A percentile compares a stretch with the other conserved stretches of the same genome.
These are phyloP conservation scores for Phytophthora quininea DNA, from an alignment of 352 stramenopile genomes.

Conservation along the genomic window DNA sequence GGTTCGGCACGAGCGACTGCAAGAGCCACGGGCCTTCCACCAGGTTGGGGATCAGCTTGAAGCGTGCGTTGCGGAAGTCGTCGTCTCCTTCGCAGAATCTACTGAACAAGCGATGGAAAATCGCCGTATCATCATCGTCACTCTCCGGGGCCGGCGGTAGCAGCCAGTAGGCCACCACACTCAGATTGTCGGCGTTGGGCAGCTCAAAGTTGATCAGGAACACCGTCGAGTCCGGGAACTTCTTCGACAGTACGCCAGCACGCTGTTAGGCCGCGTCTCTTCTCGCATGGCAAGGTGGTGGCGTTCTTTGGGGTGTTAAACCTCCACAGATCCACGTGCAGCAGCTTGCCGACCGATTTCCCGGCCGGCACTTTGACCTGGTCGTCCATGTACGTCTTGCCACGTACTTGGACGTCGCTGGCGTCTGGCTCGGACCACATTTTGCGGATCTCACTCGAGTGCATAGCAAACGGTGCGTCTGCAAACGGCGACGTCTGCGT, in stretches of 20 bases:
- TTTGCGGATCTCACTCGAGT: constrained; percentile 43
- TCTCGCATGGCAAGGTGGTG: constrained; percentile 67
- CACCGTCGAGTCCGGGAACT: constrained; percentile 67
- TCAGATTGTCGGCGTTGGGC: constrained; percentile 71
- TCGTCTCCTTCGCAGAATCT: constrained; percentile 58
- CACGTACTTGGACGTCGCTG: constrained; percentile 57
- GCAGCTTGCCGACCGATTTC: constrained; percentile 49
- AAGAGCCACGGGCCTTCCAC: constrained; percentile 86
- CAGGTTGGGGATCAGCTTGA: constrained; percentile 91
- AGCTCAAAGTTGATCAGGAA: constrained; percentile 90
- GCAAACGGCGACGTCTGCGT: constrained; percentile 27
- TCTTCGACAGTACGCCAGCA: constrained; percentile 52
- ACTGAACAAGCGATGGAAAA: constrained; percentile 67
- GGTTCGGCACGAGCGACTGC: constrained; percentile 79
- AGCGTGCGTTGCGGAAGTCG: constrained; percentile 71
- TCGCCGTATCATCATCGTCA: constrained; percentile 19
- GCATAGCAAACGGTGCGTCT: constrained; percentile 40
- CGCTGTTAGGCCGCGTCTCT: constrained; percentile 44
- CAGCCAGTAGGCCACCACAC: constrained; percentile 82
- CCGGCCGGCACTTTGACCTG: constrained; percentile 56
- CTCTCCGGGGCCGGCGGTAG: constrained; percentile 33
- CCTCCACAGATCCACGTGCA: constrained; percentile 75
- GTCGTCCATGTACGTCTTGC: constrained; percentile 61
- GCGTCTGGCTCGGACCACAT: constrained; percentile 72
- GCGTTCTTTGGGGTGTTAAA: constrained; percentile 44